Base-by-base conservation (phyloP, 2,329 filamentous ascomycete species). In the Fusarium sp. region DNA sequence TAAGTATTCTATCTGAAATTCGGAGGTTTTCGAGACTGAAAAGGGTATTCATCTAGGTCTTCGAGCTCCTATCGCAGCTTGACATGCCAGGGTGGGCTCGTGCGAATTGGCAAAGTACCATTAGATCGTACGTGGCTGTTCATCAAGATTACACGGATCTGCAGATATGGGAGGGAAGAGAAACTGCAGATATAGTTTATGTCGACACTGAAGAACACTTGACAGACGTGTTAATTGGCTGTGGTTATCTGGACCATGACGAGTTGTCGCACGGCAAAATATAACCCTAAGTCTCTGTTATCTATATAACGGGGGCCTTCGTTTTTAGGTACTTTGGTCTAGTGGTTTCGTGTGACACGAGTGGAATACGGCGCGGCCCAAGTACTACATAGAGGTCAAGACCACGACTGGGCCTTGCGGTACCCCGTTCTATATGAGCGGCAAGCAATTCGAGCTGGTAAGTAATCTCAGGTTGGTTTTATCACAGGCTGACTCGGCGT, bases 361-460 rank as follows among this genome's bases (percentile, higher is more conserved):
- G n/a, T 69, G 68, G 65, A n/a, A 58, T 38, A 29, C 13, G 5
- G 56, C 44, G 13, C 46, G 36, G 6, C 79, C 75, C 3, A 70
- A 72, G 15, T 84, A 82, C 61, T 80, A 74, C 29, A 75, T 85
- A 5, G 82, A 85, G 55, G 82, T 84, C 24, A 84, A 84, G 65
- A 77, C 80, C 2, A 83, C 82, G 0, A 79, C 76, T 1, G 68
- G 69, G 2, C 44, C 60, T 0, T 77, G 73, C 34, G 63, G 19
- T 19, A 19, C 19, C 19, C 19, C 19, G 19, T 19, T 19, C 19
- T 19, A 19, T 19, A 19, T 19, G 19, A 19, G 19, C 3, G 19
- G 19, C 19, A 19, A 19, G 19, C 19, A 19, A 19, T 19, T 19
- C 19, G 19, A 19, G 19, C 19, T 19, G 19, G 19, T 19, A 19